A percentile compares a stretch with the other conserved stretches of the same genome.
Evolutionary conservation across 2,329 filamentous ascomycete species (phyloP).

Genomic region (Colletotrichum lupini): DNA sequence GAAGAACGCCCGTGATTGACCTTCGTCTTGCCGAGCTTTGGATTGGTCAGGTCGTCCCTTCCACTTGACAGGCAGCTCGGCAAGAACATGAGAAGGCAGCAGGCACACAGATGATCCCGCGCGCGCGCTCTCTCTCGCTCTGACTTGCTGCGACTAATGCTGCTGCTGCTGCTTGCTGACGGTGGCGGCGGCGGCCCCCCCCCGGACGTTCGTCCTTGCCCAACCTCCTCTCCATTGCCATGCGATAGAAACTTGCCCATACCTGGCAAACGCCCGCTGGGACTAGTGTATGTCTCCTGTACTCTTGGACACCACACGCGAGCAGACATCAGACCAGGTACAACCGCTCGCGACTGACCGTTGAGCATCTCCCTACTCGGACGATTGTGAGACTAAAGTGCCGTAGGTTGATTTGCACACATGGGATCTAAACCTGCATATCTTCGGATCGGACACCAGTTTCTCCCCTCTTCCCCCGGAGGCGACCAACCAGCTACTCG

Average conservation of each 20-base stretch:
- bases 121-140: background rate
- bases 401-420: background rate
- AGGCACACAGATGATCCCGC: background rate
- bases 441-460: background rate
- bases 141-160: background rate
- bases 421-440: background rate
- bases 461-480: background rate
- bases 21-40: constrained; percentile 18
- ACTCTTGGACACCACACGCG: background rate
- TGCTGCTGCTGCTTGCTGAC: background rate
- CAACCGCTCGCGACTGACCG: background rate
- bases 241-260: background rate
- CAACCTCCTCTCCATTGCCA: constrained; percentile 1
- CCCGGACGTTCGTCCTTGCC: constrained; percentile 24
- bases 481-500: background rate
- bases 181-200: background rate
- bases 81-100: constrained; percentile 16
- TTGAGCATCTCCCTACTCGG: background rate
- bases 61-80: background rate
- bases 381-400: background rate
- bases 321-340: constrained; percentile 1
- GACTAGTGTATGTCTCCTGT: background rate
- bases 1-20: background rate
- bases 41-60: constrained; percentile 23
- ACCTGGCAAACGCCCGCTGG: constrained; percentile 8